Conservation (phyloP, 2,329 filamentous ascomycete species). For the Lasiodiplodia sp. region DNA sequence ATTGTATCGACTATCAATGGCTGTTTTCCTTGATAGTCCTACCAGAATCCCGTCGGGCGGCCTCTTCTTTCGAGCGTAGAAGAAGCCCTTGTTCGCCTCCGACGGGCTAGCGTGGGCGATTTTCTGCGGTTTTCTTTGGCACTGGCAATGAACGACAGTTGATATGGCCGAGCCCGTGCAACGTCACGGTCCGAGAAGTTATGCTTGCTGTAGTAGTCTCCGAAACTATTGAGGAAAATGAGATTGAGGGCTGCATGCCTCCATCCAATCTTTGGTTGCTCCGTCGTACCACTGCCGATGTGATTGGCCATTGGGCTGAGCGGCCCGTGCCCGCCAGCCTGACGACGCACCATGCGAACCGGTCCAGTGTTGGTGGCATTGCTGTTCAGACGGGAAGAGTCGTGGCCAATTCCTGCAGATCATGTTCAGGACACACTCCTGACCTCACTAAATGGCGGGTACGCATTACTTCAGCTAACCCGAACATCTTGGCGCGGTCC, state of each 20-base stretch:
- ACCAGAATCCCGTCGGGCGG: not conserved
- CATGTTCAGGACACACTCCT: not conserved
- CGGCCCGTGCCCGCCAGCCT: slow-evolving; percentile 18
- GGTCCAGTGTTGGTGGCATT: not conserved
- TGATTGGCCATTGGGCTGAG: slow-evolving; percentile 9
- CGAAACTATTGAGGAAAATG: slow-evolving; percentile 19
- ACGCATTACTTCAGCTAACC: not conserved
- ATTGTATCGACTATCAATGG: not conserved
- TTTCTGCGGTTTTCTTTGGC: slow-evolving; percentile 20
- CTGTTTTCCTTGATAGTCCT: not conserved
- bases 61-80: not conserved
- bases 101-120: not conserved
- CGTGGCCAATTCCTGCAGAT: not conserved
- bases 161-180: slow-evolving; percentile 1
- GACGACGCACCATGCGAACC: slow-evolving; percentile 10
- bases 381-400: not conserved
- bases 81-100: not conserved
- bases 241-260: not conserved
- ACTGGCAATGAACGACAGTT: slow-evolving; percentile 12
- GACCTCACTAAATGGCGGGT: not conserved
- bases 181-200: slow-evolving; percentile 17
- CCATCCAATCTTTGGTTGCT: slow-evolving; percentile 24
- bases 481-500: not conserved
- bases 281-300: slow-evolving; percentile 23
- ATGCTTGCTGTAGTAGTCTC: slow-evolving; percentile 23